These are phyloP conservation scores for Terana coerulea DNA, from an alignment of 768 basidiomycete species.

Conservation along the genomic window DNA sequence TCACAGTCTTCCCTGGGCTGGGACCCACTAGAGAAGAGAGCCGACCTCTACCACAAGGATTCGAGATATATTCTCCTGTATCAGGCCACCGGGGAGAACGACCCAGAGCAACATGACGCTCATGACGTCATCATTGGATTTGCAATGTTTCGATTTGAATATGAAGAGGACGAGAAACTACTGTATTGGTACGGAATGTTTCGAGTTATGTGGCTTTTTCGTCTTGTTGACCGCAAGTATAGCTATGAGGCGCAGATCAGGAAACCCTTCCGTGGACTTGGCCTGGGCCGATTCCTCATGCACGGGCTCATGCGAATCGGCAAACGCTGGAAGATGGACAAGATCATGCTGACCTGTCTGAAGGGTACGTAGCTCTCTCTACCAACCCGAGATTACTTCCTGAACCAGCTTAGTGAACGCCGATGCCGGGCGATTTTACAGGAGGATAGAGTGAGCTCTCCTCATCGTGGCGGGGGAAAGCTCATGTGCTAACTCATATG, in stretches of 20 bases:
- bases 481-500: background rate
- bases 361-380: constrained; percentile 43
- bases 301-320: constrained; percentile 48
- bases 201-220: background rate
- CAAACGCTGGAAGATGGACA: constrained; percentile 53
- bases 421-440: constrained; percentile 49
- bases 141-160: constrained; percentile 71
- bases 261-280: constrained; percentile 38
- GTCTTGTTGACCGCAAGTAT: too few relatives aligned
- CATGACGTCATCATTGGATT: constrained; percentile 37
- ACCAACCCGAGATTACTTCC: background rate
- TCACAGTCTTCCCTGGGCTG: constrained; percentile 58
- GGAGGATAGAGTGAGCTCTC: constrained; percentile 44
- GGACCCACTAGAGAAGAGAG: constrained; percentile 50
- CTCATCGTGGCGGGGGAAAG: constrained; percentile 1
- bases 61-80: constrained; percentile 59
- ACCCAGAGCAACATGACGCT: constrained; percentile 18
- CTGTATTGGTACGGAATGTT: constrained; percentile 59
- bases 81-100: background rate
- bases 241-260: constrained; percentile 81
- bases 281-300: constrained; percentile 58
- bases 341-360: constrained; percentile 72
- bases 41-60: constrained; percentile 54
- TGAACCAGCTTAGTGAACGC: constrained; percentile 36
- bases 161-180: constrained; percentile 54